Evolutionary conservation across 495 filamentous ascomycete genomes (phyloP).

Genomic region (Margaritispora aquatica): DNA sequence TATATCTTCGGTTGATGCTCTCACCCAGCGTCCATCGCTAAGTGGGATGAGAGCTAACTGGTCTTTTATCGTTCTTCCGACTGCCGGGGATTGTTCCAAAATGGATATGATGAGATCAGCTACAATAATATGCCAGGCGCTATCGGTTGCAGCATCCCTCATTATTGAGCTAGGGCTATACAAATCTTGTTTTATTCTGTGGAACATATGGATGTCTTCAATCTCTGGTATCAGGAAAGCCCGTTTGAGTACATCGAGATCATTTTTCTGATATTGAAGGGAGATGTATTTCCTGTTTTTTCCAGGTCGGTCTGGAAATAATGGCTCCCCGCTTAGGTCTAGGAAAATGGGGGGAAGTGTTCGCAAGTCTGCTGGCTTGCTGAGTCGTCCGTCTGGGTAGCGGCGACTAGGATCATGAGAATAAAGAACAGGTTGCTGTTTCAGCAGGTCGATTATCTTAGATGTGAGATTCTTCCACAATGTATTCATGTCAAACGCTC

Average conservation of each 20-base stretch:
- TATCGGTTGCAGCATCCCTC: not conserved
- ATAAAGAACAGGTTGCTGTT: too few species aligned
- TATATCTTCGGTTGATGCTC: not conserved
- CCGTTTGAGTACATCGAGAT: not conserved
- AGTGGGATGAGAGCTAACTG: not conserved
- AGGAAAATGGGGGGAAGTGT: too few species aligned
- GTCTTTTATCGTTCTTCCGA: not conserved
- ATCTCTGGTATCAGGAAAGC: not conserved
- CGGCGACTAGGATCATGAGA: too few species aligned
- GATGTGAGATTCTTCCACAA: too few species aligned
- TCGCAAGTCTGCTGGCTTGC: too few species aligned
- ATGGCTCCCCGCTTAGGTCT: too few species aligned
- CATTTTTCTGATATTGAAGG: not conserved
- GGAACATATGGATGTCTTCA: not conserved
- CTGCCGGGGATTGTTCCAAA: not conserved
- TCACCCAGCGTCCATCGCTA: constrained; percentile 5
- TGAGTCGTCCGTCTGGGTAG: too few species aligned
- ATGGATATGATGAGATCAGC: constrained; percentile 2
- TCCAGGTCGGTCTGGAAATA: too few species aligned
- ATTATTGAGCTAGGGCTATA: not conserved
- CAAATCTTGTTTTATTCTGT: constrained; percentile 5
- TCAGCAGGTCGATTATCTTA: too few species aligned
- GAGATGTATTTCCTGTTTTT: too few species aligned
- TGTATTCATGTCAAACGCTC: too few species aligned
- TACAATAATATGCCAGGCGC: not conserved